phyloP scores from a whole-genome alignment of 2,329 filamentous ascomycete species.

The Fusarium devonianum region DNA sequence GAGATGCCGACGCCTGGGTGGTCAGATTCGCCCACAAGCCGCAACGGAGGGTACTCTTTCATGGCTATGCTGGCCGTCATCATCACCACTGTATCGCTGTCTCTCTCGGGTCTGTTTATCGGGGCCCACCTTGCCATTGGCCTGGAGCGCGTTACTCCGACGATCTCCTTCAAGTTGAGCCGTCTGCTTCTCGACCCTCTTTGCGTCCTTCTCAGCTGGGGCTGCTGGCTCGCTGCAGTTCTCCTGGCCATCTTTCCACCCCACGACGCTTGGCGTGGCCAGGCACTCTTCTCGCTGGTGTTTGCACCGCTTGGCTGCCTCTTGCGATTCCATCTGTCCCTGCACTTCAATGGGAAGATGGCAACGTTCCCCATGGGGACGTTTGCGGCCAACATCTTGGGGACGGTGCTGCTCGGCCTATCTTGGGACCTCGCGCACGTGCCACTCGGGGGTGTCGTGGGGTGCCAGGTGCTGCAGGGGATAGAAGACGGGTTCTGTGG shows the following conservation, averaged over 20 bases:
- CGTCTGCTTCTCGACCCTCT: constrained; percentile 70
- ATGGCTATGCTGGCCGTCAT: constrained; percentile 80
- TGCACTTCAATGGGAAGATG: constrained; percentile 72
- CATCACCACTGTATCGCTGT: constrained; percentile 75
- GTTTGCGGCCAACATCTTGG: constrained; percentile 80
- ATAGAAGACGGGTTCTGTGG: constrained; percentile 74
- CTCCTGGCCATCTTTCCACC: constrained; percentile 77
- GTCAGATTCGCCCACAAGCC: constrained; percentile 48
- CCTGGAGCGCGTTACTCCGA: constrained; percentile 64
- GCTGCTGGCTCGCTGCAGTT: constrained; percentile 80
- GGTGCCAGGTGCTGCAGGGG: constrained; percentile 73
- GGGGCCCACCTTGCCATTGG: constrained; percentile 79
- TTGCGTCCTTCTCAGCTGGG: constrained; percentile 70
- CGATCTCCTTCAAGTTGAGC: constrained; percentile 63
- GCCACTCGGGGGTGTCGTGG: constrained; percentile 61
- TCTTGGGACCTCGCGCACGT: constrained; percentile 80
- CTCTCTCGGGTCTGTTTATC: constrained; percentile 70
- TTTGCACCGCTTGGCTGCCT: constrained; percentile 86
- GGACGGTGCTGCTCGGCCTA: constrained; percentile 77
- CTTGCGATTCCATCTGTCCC: constrained; percentile 74
- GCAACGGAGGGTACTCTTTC: constrained; percentile 81
- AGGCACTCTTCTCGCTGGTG: constrained; percentile 77
- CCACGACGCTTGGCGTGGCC: constrained; percentile 76
- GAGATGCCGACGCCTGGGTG: constrained; percentile 59
- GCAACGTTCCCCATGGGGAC: constrained; percentile 83